Evolutionary conservation across 2,329 filamentous ascomycete species (phyloP).

Genomic region (Bipolaris cookei): DNA sequence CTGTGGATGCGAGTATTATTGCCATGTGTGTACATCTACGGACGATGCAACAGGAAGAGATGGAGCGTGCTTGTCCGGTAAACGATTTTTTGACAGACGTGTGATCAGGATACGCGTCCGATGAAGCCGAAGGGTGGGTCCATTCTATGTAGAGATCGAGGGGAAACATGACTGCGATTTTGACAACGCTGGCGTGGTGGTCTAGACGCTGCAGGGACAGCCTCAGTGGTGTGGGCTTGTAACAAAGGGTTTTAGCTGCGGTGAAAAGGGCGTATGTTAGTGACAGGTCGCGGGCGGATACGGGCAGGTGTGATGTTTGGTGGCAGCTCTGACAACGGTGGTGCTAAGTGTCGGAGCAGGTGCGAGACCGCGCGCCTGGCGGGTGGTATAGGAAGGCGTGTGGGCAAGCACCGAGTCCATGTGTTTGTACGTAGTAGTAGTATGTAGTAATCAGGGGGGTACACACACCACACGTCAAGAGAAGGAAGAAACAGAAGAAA

Average conservation of each 20-base stretch:
- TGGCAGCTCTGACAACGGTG: slow-evolving; percentile 7
- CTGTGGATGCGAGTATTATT: no score
- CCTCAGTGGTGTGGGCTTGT: neutral
- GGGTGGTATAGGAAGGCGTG: slow-evolving; percentile 1
- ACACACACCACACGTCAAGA: neutral
- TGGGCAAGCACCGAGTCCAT: neutral
- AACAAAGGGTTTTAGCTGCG: neutral
- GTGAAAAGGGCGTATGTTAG: slow-evolving; percentile 6
- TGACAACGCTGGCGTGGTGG: slow-evolving; percentile 3
- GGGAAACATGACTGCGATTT: slow-evolving; percentile 1
- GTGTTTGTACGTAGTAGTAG: neutral
- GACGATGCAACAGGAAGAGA: no score
- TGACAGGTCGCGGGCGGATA: slow-evolving; percentile 5
- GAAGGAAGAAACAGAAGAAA: neutral
- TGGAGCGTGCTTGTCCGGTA: neutral
- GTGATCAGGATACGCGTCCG: slow-evolving; percentile 1
- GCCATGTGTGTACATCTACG: no score
- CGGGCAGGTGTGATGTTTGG: slow-evolving; percentile 6
- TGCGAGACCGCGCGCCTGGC: slow-evolving; percentile 5
- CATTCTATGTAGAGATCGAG: slow-evolving; percentile 4
- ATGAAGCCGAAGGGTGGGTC: slow-evolving; percentile 6
- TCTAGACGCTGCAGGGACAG: slow-evolving; percentile 8
- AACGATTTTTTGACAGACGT: slow-evolving; percentile 3
- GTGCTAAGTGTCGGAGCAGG: slow-evolving; percentile 9
- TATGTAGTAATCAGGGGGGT: neutral